A percentile compares a stretch with the other conserved stretches of the same genome.
phyloP scores from a whole-genome alignment of 257 asterid species.

The Capsicum rhomboideum region DNA sequence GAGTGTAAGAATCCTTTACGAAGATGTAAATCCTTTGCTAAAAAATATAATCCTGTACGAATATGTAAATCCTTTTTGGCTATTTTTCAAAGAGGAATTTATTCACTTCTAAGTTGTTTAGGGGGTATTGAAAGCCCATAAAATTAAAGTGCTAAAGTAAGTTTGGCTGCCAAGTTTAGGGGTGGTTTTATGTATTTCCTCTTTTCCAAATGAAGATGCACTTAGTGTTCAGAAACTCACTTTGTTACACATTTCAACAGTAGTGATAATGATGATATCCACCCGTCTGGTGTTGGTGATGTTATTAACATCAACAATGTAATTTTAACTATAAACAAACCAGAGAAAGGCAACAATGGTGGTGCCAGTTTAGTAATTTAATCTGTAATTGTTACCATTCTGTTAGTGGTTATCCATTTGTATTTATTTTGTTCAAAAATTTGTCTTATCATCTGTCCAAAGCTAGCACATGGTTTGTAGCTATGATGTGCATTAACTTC shows the following conservation, averaged over 20 bases:
- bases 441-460: neutral
- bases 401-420: neutral
- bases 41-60: no score
- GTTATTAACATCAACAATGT: neutral
- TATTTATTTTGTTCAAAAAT: neutral
- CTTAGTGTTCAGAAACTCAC: no score
- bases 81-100: no score
- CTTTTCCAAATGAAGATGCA: no score
- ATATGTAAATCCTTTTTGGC: neutral
- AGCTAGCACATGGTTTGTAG: neutral
- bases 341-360: neutral
- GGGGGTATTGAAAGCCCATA: no score
- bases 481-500: neutral
- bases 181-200: no score
- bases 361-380: neutral
- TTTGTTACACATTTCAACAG: no score
- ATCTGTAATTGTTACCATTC: neutral
- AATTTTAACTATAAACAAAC: neutral
- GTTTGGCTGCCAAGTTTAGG: no score
- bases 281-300: neutral
- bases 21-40: neutral
- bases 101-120: no score
- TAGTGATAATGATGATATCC: neutral
- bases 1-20: neutral
- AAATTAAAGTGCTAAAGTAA: no score